phyloP scores from a whole-genome alignment of 2,329 filamentous ascomycete genomes.

The Diaporthe australafricana region DNA sequence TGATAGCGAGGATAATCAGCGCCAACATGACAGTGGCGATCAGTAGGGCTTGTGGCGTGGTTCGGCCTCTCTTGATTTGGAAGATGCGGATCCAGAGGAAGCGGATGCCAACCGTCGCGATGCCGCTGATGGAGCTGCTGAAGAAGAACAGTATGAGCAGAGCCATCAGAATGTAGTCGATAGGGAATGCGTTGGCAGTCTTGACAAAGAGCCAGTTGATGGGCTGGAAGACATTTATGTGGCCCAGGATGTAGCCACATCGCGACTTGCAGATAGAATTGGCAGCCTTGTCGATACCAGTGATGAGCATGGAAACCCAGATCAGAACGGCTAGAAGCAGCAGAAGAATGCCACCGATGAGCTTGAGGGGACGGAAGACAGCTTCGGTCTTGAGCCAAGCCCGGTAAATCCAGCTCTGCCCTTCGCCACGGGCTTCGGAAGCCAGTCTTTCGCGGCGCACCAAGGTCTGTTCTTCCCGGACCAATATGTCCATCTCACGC shows the following conservation, averaged over 20 bases:
- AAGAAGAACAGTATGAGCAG: conserved; percentile 90
- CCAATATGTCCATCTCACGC: conserved; percentile 86
- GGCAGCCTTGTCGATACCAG: conserved; percentile 93
- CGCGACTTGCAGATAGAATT: conserved; percentile 92
- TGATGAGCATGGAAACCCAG: conserved; percentile 94
- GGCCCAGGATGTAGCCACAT: conserved; percentile 91
- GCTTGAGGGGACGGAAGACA: conserved; percentile 87
- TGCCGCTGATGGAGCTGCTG: conserved; percentile 85
- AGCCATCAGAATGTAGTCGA: conserved; percentile 92
- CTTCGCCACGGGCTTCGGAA: conserved; percentile 82
- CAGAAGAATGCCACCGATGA: conserved; percentile 84
- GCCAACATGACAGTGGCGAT: conserved; percentile 92
- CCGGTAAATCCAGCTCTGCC: conserved; percentile 78
- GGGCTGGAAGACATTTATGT: conserved; percentile 93
- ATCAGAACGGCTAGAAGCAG: conserved; percentile 80
- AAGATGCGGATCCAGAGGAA: conserved; percentile 97
- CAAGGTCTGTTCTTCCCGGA: conserved; percentile 91
- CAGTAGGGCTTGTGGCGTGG: conserved; percentile 90
- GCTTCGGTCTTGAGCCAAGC: conserved; percentile 85
- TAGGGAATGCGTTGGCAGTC: conserved; percentile 84
- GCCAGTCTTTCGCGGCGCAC: conserved; percentile 90
- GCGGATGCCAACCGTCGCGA: conserved; percentile 89
- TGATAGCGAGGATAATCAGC: conserved; percentile 88
- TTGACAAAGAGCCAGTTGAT: conserved; percentile 90
- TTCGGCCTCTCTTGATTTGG: conserved; percentile 88